phyloP scores from a whole-genome alignment of 345 rosid genomes.

The Triadica sebifera region DNA sequence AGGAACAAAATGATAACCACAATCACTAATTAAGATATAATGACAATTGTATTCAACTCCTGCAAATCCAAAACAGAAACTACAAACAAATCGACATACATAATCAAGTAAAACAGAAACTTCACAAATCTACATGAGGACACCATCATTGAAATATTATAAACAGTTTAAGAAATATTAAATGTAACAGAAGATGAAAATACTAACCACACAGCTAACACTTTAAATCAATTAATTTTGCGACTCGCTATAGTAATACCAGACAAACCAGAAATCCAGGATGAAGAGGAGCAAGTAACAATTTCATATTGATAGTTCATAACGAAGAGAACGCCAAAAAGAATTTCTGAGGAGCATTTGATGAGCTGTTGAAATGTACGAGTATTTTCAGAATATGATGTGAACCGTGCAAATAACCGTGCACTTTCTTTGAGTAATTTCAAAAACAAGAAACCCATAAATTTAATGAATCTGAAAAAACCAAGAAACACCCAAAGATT shows the following conservation, averaged over 20 bases:
- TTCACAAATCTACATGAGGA: no score
- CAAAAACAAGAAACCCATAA: background rate
- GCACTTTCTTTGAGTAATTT: background rate
- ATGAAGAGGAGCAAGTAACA: no score
- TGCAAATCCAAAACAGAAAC: background rate
- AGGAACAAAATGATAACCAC: background rate
- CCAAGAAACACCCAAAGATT: background rate
- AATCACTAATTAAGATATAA: background rate
- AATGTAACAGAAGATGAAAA: constrained; percentile 1
- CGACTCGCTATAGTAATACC: background rate
- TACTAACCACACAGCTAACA: no score
- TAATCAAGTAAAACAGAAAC: no score
- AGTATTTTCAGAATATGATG: no score
- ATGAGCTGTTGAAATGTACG: background rate
- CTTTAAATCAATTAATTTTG: no score
- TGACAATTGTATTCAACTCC: background rate
- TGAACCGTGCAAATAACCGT: no score
- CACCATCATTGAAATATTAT: no score
- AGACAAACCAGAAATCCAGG: background rate
- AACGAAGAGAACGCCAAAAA: no score
- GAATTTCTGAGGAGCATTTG: background rate
- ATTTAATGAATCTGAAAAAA: background rate
- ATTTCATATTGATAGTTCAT: no score
- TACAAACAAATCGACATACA: background rate
- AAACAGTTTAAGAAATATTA: no score